Evolutionary conservation across 805 yeast genomes (phyloP), one percentile per base, ranked within the genome.

Genomic region (Yarrowia sp.): DNA sequence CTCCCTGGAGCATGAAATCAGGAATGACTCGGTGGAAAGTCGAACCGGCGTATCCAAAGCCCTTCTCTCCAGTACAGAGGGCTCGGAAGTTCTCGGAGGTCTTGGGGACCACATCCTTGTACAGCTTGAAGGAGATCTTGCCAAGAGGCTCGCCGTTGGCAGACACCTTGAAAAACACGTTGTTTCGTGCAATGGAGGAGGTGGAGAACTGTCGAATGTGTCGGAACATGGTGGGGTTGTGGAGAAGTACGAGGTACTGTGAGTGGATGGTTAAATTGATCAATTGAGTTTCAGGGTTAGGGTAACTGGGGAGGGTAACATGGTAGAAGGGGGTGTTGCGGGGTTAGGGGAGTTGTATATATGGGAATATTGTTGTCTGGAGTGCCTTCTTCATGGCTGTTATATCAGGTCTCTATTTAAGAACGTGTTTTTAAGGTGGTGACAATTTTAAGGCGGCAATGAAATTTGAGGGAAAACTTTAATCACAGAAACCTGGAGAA

Each of bases 21-120:
- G 97, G 97, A 74, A 92, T 92, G 70, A 92, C 96, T 83, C 97
- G 88, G 90, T 92, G 98, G 95, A 93, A 92, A 70, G 86, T 81
- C 58, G 96, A 89, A 73, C 83, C 84, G 76, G 87, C 86, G 85
- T 87, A 92, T 67, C 97, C 97, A 74, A 81, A 89, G 68, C 98
- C 98, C 84, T 91, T 89, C 82, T 90, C 97, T 72, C 97, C 97
- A 68, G 97, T 92, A 78, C 88, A 83, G 74, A 92, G 84, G 68
- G 96, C 96, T 80, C 96, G 88, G 89, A 92, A 92, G 84, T 92
- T 92, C 80, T 89, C 96, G 71, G 96, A 88, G 69, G 98, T 92
- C 85, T 91, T 92, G 80, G 98, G 98, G 71, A 89, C 96, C 53
- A 35, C 85, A 75, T 88, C 92, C 81, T 87, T 84, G 86, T 86